Evolutionary conservation across 2,329 filamentous ascomycete species (phyloP), one percentile per base, ranked within the genome.

Genomic region (Alternaria angustiovoidea): DNA sequence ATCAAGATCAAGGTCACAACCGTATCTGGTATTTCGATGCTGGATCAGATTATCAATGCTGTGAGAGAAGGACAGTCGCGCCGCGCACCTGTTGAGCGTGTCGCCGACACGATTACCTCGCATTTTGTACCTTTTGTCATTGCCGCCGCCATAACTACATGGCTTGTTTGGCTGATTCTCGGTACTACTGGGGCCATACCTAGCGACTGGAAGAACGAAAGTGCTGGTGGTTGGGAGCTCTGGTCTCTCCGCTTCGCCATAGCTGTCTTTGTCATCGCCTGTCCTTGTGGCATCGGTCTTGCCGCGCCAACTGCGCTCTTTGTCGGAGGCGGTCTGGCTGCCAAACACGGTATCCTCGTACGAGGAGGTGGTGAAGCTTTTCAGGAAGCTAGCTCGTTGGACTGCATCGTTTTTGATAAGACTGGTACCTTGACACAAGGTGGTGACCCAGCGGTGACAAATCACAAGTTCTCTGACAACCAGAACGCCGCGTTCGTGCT

Each of bases 331-430:
- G 92, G 92, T 1, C 81, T 95, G 18, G 92, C 92, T 2, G 92
- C 92, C 7, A 89, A 90, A 74, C 81, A 92, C 70, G 92, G 92
- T 1, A 93, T 96, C 55, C 83, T 96, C 1, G 92, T 91, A 67
- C 93, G 93, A 77, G 92, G 92, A 22, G 92, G 92, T 22, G 92
- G 92, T 34, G 91, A 94, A 74, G 92, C 92, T 0, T 94, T 95
- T 73, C 91, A 94, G 75, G 92, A 93, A 79, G 92, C 92, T 4
- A 93, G 91, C 74, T 87, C 86, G 11, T 84, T 94, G 44, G 88
- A 93, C 75, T 90, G 89, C 53, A 88, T 95, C 39, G 90, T 95
- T 1, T 95, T 96, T 74, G 92, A 96, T 83, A 95, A 96, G 83
- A 96, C 92, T 0, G 92, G 92, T 1, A 96, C 92, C 0, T 81